Conservation (phyloP, 352 stramenopile species). For the Globisporangium echinulatum region DNA sequence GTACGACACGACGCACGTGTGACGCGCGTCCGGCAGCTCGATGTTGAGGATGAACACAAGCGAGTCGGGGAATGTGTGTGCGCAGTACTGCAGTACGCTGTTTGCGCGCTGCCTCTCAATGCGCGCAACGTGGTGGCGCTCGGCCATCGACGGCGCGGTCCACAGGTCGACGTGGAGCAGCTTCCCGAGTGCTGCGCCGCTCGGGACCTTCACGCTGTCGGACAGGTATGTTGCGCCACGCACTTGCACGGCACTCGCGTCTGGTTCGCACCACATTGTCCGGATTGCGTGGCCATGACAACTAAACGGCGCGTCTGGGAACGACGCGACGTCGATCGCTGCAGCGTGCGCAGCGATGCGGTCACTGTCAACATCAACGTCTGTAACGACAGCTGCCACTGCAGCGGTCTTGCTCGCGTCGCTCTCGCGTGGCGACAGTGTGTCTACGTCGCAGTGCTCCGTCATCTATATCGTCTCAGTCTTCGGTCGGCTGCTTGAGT, state of each 20-base stretch:
- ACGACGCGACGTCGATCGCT: conserved; percentile 13
- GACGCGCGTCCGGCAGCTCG: conserved; percentile 62
- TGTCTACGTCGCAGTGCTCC: conserved; percentile 17
- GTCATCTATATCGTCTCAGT: conserved; percentile 8
- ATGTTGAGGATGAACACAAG: conserved; percentile 87
- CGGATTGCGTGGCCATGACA: conserved; percentile 31
- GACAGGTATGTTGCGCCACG: conserved; percentile 49
- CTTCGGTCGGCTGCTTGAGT: no score
- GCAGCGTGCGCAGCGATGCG: background rate
- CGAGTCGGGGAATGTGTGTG: conserved; percentile 35
- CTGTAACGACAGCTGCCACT: background rate
- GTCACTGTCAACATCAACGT: conserved; percentile 12
- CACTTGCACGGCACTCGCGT: conserved; percentile 41
- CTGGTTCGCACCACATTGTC: conserved; percentile 55
- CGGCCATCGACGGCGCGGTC: conserved; percentile 32
- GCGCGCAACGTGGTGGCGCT: conserved; percentile 50
- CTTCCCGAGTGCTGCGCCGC: conserved; percentile 33
- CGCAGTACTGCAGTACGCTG: conserved; percentile 47
- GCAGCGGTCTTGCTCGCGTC: conserved; percentile 3
- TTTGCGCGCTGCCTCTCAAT: conserved; percentile 30
- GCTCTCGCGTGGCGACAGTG: conserved; percentile 11
- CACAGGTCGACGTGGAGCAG: conserved; percentile 67
- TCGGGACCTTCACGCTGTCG: conserved; percentile 47
- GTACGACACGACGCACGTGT: conserved; percentile 72
- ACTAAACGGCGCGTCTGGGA: conserved; percentile 27